Percentiles rank a stretch among this genome's conserved stretches.
phyloP scores from a whole-genome alignment of 2,329 filamentous ascomycete genomes.

The Diplodia mutila region DNA sequence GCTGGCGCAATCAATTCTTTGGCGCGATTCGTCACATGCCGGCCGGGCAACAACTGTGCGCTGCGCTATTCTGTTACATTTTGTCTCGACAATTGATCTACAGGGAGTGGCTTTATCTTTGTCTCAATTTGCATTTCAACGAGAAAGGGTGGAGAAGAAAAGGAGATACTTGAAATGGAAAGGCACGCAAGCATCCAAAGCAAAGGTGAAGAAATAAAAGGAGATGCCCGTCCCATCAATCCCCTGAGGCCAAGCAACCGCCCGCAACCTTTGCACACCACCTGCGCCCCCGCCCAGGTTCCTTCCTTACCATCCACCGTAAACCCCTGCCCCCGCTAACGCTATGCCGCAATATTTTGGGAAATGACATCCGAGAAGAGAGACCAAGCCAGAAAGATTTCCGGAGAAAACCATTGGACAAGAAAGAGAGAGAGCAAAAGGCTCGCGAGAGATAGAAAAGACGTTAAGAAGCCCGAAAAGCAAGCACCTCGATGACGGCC shows the following conservation, averaged over 20 bases:
- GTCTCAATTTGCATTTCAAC: slow-evolving; percentile 25
- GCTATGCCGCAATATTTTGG: slow-evolving; percentile 26
- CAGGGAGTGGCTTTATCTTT: slow-evolving; percentile 19
- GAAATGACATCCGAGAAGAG: slow-evolving; percentile 27
- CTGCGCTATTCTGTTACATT: slow-evolving; percentile 23
- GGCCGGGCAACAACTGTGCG: not conserved
- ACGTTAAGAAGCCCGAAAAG: slow-evolving; percentile 25
- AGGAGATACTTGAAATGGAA: slow-evolving; percentile 14
- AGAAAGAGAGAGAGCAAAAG: slow-evolving; percentile 25
- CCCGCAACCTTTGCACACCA: slow-evolving; percentile 24
- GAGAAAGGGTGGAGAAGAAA: slow-evolving; percentile 15
- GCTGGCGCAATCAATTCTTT: not conserved
- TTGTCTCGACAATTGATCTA: slow-evolving; percentile 24
- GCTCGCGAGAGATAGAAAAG: slow-evolving; percentile 19
- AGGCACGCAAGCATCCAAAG: slow-evolving; percentile 23
- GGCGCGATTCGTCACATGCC: not conserved
- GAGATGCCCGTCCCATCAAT: slow-evolving; percentile 20
- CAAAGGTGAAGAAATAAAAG: slow-evolving; percentile 15
- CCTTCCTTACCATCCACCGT: slow-evolving; percentile 20
- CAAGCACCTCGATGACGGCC: slow-evolving; percentile 23
- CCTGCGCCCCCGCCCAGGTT: slow-evolving; percentile 24
- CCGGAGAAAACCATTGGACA: slow-evolving; percentile 25
- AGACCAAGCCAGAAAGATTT: slow-evolving; percentile 26
- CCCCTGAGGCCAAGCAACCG: slow-evolving; percentile 24
- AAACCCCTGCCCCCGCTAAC: slow-evolving; percentile 26